Base-by-base conservation (phyloP, 2,329 filamentous ascomycete species). In the Aspergillus sclerotialis region DNA sequence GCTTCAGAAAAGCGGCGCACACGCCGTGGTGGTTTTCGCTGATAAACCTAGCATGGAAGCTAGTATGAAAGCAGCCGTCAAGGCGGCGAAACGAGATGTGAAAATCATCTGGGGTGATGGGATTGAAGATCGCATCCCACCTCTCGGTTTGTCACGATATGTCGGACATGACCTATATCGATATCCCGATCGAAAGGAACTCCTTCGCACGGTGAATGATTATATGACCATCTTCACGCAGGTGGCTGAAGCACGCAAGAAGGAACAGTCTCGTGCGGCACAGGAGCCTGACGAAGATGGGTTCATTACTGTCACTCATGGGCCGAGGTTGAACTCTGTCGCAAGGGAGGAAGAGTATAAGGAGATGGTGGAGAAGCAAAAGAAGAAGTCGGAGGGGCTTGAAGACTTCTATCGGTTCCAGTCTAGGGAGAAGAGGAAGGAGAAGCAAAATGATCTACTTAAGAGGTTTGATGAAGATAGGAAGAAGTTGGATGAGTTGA, bases 221-320 rank as follows among this genome's bases (percentile, higher is more conserved):
- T 96, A 88, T 68, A 94, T 96, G 73, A 74, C 76, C 14, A 70
- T 79, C n/a, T 96, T 88, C 66, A 59, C 63, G 16, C 60, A 83
- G 72, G 65, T 75, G 55, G 65, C 85, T 70, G 65, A 84, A 75
- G 70, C 78, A 60, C 63, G 81, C 70, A 61, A 80, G 69, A 48
- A 73, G 53, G 45, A 80, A 67, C 64, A 72, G 69, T 55, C 82
- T 65, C 55, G 75, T 36, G 67, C 82, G 41, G 78, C 85, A 40
- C 82, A 83, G 47, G 80, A 87, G 51, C 87, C 90, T 0, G 92
- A 98, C 59, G 89, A 87, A 53, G 92, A 98, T 60, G 92, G 92
- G 2, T 98, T 98, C 58, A 75, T 96, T 31, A 96, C 89, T 3
- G 92, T 98, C 15, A 84, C 81, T 2, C 75, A 84, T 35, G 88